phyloP scores from a whole-genome alignment of 208 protist species.

The Endotrypanum monterogeii region DNA sequence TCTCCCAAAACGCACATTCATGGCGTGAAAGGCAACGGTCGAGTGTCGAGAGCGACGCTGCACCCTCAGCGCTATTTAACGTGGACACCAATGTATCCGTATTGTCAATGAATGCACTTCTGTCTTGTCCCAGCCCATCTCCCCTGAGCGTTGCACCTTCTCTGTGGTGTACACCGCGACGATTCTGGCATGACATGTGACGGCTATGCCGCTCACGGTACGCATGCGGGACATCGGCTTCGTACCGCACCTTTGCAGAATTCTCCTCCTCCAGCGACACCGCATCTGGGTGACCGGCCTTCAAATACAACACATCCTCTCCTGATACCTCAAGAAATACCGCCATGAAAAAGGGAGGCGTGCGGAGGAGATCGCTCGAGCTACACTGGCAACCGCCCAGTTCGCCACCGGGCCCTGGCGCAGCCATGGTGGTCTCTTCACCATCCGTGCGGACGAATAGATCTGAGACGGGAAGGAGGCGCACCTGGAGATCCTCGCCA shows the following conservation, averaged over 20 bases:
- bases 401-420: background rate
- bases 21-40: conserved; percentile 18
- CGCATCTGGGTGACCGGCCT: conserved; percentile 7
- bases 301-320: conserved; percentile 12
- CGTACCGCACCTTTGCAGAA: conserved; percentile 14
- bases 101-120: background rate
- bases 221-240: conserved; percentile 12
- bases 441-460: background rate
- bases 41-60: background rate
- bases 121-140: background rate
- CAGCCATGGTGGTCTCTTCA: background rate
- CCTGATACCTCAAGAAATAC: conserved; percentile 27
- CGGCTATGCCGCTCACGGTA: conserved; percentile 6
- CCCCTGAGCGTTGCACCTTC: background rate
- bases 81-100: background rate
- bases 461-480: conserved; percentile 30
- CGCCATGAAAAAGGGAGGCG: conserved; percentile 18
- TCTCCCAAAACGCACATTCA: conserved; percentile 32
- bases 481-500: conserved; percentile 22
- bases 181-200: conserved; percentile 2
- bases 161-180: conserved; percentile 1
- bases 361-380: background rate
- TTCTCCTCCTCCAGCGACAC: conserved; percentile 19
- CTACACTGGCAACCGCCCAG: background rate
- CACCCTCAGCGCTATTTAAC: background rate